Evolutionary conservation across 352 stramenopile species (phyloP), one percentile per base, ranked within the genome.

Genomic region (Phytophthora hybrid): DNA sequence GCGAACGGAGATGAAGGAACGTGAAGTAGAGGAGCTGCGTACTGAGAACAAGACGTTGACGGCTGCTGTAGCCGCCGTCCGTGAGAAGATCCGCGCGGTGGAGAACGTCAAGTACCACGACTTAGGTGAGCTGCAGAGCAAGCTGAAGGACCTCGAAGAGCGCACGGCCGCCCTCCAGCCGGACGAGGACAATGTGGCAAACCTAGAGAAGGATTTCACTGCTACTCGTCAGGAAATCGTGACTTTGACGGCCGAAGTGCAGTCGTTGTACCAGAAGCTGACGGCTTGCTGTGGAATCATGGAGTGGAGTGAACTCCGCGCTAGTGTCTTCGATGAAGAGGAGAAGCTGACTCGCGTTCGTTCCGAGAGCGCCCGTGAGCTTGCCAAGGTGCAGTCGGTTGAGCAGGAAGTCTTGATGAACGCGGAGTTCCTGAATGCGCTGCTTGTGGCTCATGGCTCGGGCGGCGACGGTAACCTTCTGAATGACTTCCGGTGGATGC

Each of bases 331-430:
- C 29, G 76, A 74, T 10, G 66, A 82, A 47, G 84, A 93, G 23
- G 73, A 77, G 13, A 88, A 82, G 31, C 67, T 90, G 13, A 74
- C 71, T 14, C 73, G 76, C 3, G 65, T 84, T 4, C 73, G 69
- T 4, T 53, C 72, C 7, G 77, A 87, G 23, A 77, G 75, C 21
- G 60, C 64, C 1, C 74, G 75, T 47, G 81, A 89, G 47, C 57
- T 83, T 9, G 59, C 73, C 14, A 82, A 79, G 74, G 55, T 88
- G 9, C 59, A 82, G 47, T 85, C 69, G 6, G 76, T 76, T 3
- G 84, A 93, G 59, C 77, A 90, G 29, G 73, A 90, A 39, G 71
- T 93, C 2, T 49, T 93, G 65, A 76, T 82, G 41, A 90, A 91
- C 56, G 74, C 81, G 18, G 84, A 92, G 56, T 93, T 91, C 52